Base-by-base conservation (phyloP, 2,329 filamentous ascomycete species). In the Clarireedia homoeocarpa region DNA sequence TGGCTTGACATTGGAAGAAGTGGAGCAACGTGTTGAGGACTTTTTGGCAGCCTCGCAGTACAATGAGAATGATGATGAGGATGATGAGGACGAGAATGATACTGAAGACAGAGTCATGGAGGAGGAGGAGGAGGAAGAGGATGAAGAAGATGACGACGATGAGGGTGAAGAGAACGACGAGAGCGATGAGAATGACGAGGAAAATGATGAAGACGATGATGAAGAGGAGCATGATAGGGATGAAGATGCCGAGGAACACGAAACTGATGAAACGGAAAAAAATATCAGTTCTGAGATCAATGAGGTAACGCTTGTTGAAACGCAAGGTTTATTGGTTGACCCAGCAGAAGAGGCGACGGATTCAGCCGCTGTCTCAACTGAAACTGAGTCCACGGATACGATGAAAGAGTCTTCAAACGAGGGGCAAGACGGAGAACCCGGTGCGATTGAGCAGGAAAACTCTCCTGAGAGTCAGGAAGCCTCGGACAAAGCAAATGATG, bases 291-390 rank as follows among this genome's bases (percentile, higher is more conserved):
- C 59, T 5, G 62, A 66, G n/a, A 27, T 59, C 20, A 58, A 65
- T 15, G 55, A 57, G 26, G 34, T 44, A 4, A 24, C 27, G 12
- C 51, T 49, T 36, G 59, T 61, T 36, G 65, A 64, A 56, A 55
- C 62, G 23, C 60, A 66, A 51, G 55, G 51, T 51, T 6, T 55
- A 14, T 23, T 59, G 53, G 65, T 12, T 64, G 68, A 23, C 62
- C 62, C 17, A 53, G 51, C 54, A 6, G 34, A 40, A 38, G 38
- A 36, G 40, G 26, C 7, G 45, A 40, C 51, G n/a, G 24, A 39
- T 20, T 5, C 36, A 9, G 65, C 7, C 64, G 67, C 15, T 63
- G 63, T 14, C 50, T 49, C 49, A 24, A 24, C 20, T 39, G 27
- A 24, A 45, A 24, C 10, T 42, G 45, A 56, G 3, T 10, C 30